Evolutionary conservation across 176 grass and related monocot genomes (phyloP).

Genomic region (Triticum aestivum): DNA sequence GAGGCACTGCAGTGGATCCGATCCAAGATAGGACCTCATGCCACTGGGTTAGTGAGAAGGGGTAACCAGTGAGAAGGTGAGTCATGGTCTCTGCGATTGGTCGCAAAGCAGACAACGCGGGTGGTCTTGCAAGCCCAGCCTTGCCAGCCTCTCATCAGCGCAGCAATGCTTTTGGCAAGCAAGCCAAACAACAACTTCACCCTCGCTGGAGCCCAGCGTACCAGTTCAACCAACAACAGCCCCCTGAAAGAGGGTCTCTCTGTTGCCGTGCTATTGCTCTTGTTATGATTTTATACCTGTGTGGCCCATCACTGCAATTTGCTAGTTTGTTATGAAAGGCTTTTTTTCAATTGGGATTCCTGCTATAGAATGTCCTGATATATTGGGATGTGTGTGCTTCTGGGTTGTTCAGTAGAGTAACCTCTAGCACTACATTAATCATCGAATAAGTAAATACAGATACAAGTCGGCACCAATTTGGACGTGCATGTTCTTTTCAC

Average conservation of each 20-base stretch:
- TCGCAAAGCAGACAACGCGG: not conserved
- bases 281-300: not conserved
- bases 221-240: not conserved
- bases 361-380: slow-evolving; percentile 11
- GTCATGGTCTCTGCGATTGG: not conserved
- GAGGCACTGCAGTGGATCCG: not conserved
- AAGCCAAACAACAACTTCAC: not conserved
- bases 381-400: not conserved
- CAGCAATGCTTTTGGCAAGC: not conserved
- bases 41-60: not conserved
- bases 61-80: not conserved
- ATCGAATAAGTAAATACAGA: not conserved
- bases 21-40: not conserved
- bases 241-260: not conserved
- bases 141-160: not conserved
- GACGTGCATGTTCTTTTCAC: not conserved
- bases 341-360: not conserved
- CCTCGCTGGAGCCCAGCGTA: not conserved
- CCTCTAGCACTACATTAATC: not conserved
- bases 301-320: not conserved
- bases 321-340: not conserved
- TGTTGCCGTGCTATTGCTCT: not conserved
- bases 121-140: not conserved
- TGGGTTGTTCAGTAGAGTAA: not conserved
- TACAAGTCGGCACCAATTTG: not conserved